Evolutionary conservation across 768 basidiomycete genomes (phyloP).

Genomic region (Pleurotus salmoneostramineus): DNA sequence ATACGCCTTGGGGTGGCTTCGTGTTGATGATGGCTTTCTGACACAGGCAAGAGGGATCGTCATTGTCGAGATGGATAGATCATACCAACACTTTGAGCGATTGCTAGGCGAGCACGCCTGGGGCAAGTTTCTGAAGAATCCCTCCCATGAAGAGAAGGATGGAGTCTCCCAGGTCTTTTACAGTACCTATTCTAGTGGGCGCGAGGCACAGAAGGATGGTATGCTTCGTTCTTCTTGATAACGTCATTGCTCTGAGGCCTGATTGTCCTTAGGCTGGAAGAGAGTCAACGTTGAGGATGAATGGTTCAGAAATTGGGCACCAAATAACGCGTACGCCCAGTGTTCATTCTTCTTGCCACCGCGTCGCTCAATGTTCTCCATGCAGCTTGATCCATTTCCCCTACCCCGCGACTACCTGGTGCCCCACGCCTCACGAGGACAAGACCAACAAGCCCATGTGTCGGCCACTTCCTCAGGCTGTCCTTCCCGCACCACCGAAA

Average conservation of each 20-base stretch:
- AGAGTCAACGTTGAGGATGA: slow-evolving; percentile 32
- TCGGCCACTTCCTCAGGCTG: slow-evolving; percentile 33
- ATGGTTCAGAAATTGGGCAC: slow-evolving; percentile 39
- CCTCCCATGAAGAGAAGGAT: slow-evolving; percentile 30
- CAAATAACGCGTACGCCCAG: slow-evolving; percentile 25
- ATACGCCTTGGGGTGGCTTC: slow-evolving; percentile 2
- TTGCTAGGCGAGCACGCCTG: slow-evolving; percentile 51
- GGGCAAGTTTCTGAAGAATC: slow-evolving; percentile 38
- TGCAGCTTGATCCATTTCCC: slow-evolving; percentile 27
- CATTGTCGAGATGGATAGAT: slow-evolving; percentile 42
- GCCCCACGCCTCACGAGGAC: slow-evolving; percentile 36
- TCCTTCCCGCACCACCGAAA: slow-evolving; percentile 27
- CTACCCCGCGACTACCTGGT: slow-evolving; percentile 39
- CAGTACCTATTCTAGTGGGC: slow-evolving; percentile 33
- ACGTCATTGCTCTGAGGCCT: background rate
- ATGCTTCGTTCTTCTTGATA: slow-evolving; percentile 12
- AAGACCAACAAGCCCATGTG: slow-evolving; percentile 40
- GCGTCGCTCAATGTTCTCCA: background rate
- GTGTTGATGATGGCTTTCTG: background rate
- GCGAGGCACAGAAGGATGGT: slow-evolving; percentile 49
- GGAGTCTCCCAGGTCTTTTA: slow-evolving; percentile 39
- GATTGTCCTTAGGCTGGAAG: slow-evolving; percentile 41
- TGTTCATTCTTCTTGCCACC: background rate
- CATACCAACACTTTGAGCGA: slow-evolving; percentile 25
- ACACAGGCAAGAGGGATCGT: slow-evolving; percentile 41